A percentile compares a stretch with the other conserved stretches of the same genome.
phyloP scores from a whole-genome alignment of 192 early-diverging fungal species.

The Coemansia sp. region DNA sequence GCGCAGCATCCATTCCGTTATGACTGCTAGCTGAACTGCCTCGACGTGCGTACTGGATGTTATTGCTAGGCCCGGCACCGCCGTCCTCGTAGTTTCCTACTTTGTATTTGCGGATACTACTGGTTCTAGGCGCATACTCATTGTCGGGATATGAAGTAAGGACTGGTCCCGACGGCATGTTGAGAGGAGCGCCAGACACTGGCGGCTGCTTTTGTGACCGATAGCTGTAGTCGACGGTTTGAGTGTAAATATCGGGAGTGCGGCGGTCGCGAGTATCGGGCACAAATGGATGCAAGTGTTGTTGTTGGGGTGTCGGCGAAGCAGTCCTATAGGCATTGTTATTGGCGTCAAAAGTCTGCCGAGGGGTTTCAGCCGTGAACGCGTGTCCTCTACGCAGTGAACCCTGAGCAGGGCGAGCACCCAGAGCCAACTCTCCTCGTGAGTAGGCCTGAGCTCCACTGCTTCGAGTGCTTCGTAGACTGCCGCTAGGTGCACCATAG shows the following conservation, averaged over 20 bases:
- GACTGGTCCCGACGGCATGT: slow-evolving; percentile 9
- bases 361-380: background rate
- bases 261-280: slow-evolving; percentile 36
- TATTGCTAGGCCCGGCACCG: slow-evolving; percentile 8
- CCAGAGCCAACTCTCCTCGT: background rate
- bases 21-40: slow-evolving; percentile 14
- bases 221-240: slow-evolving; percentile 21
- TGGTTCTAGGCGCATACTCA: slow-evolving; percentile 9
- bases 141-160: slow-evolving; percentile 16
- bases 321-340: slow-evolving; percentile 1
- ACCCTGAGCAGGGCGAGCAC: background rate
- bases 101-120: slow-evolving; percentile 17
- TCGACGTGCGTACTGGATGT: slow-evolving; percentile 6
- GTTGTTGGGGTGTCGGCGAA: background rate
- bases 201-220: slow-evolving; percentile 11
- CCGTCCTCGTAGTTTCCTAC: slow-evolving; percentile 22
- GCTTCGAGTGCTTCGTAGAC: slow-evolving; percentile 46
- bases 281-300: slow-evolving; percentile 41
- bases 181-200: slow-evolving; percentile 1
- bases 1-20: background rate
- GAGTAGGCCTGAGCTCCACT: slow-evolving; percentile 12
- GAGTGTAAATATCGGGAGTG: slow-evolving; percentile 22
- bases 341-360: background rate
- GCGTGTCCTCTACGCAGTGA: slow-evolving; percentile 1
- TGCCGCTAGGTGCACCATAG: slow-evolving; percentile 22